phyloP scores from a whole-genome alignment of 208 protist genomes.

The Trypanosoma brucei region DNA sequence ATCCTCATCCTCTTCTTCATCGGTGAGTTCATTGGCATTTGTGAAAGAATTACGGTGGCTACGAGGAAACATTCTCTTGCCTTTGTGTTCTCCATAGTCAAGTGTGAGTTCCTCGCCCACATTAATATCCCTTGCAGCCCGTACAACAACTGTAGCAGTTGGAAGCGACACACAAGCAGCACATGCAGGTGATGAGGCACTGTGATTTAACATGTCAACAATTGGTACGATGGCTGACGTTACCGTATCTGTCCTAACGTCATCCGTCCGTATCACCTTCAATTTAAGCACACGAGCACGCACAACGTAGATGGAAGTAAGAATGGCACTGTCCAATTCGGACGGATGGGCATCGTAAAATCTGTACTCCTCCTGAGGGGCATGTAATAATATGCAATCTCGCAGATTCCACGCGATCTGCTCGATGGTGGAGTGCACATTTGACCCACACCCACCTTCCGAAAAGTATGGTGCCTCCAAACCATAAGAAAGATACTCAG shows the following conservation, averaged over 20 bases:
- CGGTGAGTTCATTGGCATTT: not conserved
- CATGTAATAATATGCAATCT: constrained; percentile 57
- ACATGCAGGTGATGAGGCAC: constrained; percentile 11
- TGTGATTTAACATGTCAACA: constrained; percentile 72
- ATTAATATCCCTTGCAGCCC: constrained; percentile 36
- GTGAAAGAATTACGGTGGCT: too few species aligned
- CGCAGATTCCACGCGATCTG: constrained; percentile 64
- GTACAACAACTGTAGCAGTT: constrained; percentile 47
- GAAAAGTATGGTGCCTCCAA: constrained; percentile 51
- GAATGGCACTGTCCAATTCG: constrained; percentile 46
- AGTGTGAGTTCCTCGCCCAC: constrained; percentile 67
- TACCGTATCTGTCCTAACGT: constrained; percentile 16
- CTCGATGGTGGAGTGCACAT: constrained; percentile 59
- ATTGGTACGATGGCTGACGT: constrained; percentile 55
- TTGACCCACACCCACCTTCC: constrained; percentile 21
- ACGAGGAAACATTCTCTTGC: too few species aligned
- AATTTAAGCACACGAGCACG: constrained; percentile 55
- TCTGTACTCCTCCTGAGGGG: constrained; percentile 43
- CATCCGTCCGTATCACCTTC: constrained; percentile 27
- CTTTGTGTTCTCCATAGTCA: constrained; percentile 19
- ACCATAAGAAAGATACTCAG: constrained; percentile 35
- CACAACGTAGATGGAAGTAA: constrained; percentile 66
- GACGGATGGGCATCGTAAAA: constrained; percentile 45
- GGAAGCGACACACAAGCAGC: constrained; percentile 47
- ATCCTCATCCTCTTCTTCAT: not conserved